Conservation (phyloP, 768 basidiomycete genomes). For the Amanita subjunquillea region DNA sequence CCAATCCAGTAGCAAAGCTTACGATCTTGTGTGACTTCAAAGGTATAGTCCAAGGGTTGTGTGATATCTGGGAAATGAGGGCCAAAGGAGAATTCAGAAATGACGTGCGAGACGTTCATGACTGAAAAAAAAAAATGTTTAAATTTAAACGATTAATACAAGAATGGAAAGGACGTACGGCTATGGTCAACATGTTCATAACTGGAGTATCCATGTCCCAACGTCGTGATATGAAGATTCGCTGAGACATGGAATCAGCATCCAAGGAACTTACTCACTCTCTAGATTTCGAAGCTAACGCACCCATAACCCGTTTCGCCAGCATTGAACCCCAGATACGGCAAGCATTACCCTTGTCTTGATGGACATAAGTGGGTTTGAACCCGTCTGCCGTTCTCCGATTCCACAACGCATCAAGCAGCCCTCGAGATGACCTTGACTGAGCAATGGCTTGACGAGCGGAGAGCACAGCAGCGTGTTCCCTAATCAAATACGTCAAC, state of each 20-base stretch:
- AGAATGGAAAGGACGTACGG: conserved; percentile 34
- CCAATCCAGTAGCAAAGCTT: conserved; percentile 18
- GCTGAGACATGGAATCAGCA: conserved; percentile 25
- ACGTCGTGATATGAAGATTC: conserved; percentile 89
- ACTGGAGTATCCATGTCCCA: conserved; percentile 91
- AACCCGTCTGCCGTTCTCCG: conserved; percentile 33
- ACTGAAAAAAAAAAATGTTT: conserved; percentile 28
- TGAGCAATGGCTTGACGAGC: conserved; percentile 62
- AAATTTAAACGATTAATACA: neutral
- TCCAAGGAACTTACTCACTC: too few species aligned
- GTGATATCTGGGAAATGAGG: conserved; percentile 92
- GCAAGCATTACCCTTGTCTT: conserved; percentile 66
- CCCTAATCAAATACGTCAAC: conserved; percentile 21
- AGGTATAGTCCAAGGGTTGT: conserved; percentile 89
- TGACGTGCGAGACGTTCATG: conserved; percentile 96
- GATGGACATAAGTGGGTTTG: conserved; percentile 66
- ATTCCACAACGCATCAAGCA: conserved; percentile 49
- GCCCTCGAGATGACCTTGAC: conserved; percentile 65
- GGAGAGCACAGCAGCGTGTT: conserved; percentile 57
- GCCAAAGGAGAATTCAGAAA: conserved; percentile 95
- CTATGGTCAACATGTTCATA: conserved; percentile 80
- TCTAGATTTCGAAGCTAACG: conserved; percentile 3
- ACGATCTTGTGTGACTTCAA: conserved; percentile 65
- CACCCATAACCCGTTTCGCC: conserved; percentile 87
- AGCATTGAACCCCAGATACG: conserved; percentile 73